Base-by-base conservation (phyloP, 2,329 filamentous ascomycete genomes). In the Onygenales sp. region DNA sequence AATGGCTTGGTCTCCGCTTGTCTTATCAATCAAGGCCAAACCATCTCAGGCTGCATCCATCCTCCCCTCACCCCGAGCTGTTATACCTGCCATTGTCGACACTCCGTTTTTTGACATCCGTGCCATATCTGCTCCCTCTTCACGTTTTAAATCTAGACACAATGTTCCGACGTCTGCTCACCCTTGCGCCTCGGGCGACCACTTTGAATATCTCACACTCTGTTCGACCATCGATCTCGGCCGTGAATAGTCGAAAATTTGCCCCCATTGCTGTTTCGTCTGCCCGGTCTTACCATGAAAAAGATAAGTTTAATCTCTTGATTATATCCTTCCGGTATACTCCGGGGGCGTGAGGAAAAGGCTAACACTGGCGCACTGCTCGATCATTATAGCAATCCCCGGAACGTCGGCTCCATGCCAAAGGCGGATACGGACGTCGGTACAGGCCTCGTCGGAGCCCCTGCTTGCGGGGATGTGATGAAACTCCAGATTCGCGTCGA, bases 401-500 rank as follows among this genome's bases (percentile, higher is more conserved):
- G 87, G 59, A 90, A 90, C 75, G 86, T 89, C 56, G 87, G 87
- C 32, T 85, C 82, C 55, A 85, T 91, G 82, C 72, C 78, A 70
- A 94, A 94, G 78, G 81, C 81, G 58, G 89, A 93, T 60, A 70
- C 74, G 53, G 87, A 93, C 59, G 91, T 96, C 57, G 91, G 91
- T 61, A 95, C 91, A 14, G 91, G 91, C 43, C 86, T 96, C 52
- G 91, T 96, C 60, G 84, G 88, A 61, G 89, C 89, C n/a, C 89
- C 89, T 49, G 89, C 89, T 35, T 92, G 88, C 67, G 89, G 89
- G 72, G 89, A 95, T 70, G 89, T 95, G 57, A 94, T 95, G 87
- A 93, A 93, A 73, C 80, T 95, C 36, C 88, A 94, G 76, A 95
- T 95, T 73, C 85, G 89, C 55, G 91, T 96, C 64, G 90, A 96